phyloP scores from a whole-genome alignment of 2,329 filamentous ascomycete species.

The Ophiognomonia clavigignenti-juglandacearum region DNA sequence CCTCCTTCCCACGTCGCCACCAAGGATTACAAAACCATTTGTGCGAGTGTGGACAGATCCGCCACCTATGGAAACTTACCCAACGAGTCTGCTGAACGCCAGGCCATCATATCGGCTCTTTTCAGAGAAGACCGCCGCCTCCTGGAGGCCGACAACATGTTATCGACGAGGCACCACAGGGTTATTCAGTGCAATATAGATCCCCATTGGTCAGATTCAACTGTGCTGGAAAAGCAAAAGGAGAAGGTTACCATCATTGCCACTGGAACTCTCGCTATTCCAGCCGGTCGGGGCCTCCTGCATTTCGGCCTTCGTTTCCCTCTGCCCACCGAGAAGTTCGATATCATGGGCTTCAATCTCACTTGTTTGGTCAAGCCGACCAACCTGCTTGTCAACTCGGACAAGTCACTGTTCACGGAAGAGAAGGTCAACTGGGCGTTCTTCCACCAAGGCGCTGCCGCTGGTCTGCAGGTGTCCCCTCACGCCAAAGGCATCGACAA shows the following conservation, averaged over 20 bases:
- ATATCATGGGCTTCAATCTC: conserved; percentile 84
- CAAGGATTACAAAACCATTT: conserved; percentile 72
- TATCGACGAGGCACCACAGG: conserved; percentile 81
- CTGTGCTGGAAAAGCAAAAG: conserved; percentile 89
- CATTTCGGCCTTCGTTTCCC: conserved; percentile 86
- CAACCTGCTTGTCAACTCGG: conserved; percentile 89
- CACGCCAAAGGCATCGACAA: conserved; percentile 92
- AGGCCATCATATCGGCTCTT: conserved; percentile 76
- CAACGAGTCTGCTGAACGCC: conserved; percentile 64
- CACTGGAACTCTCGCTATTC: conserved; percentile 80
- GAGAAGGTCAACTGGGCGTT: conserved; percentile 98
- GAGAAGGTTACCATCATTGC: conserved; percentile 82
- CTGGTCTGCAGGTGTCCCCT: conserved; percentile 83
- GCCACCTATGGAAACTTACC: conserved; percentile 4
- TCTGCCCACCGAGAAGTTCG: conserved; percentile 86
- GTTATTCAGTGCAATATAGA: conserved; percentile 72
- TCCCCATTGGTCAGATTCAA: conserved; percentile 76
- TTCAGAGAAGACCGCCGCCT: conserved; percentile 90
- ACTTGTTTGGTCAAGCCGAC: conserved; percentile 88
- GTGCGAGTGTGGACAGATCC: conserved; percentile 7
- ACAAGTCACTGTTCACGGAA: conserved; percentile 81
- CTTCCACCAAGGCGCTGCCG: conserved; percentile 94
- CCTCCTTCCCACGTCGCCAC: conserved; percentile 58
- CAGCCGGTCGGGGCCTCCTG: conserved; percentile 79
- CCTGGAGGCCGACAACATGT: conserved; percentile 74